Evolutionary conservation across 1,284 basidiomycete species (phyloP).

Genomic region (Blastosporella zonata): DNA sequence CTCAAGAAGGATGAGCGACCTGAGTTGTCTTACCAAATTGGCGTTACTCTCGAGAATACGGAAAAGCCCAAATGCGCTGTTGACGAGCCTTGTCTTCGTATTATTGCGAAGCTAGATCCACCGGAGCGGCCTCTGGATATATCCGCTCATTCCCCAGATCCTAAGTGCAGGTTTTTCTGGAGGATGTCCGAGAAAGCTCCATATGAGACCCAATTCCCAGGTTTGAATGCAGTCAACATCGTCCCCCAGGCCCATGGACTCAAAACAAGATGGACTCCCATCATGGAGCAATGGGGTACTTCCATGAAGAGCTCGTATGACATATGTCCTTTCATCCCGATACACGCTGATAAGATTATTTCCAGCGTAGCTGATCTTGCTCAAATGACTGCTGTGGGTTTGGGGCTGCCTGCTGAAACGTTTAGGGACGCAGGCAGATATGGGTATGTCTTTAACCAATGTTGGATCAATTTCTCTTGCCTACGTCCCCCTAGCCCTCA

Average conservation of each 20-base stretch:
- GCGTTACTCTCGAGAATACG: slow-evolving; percentile 89
- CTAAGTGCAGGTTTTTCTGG: slow-evolving; percentile 93
- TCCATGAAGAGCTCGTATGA: slow-evolving; percentile 83
- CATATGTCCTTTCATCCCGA: background rate
- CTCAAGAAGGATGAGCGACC: slow-evolving; percentile 78
- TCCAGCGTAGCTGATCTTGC: slow-evolving; percentile 74
- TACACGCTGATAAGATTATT: background rate
- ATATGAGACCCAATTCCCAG: slow-evolving; percentile 74
- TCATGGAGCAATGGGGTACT: slow-evolving; percentile 80
- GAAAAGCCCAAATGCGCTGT: slow-evolving; percentile 88
- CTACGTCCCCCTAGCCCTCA: slow-evolving; percentile 58
- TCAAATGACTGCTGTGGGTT: slow-evolving; percentile 79
- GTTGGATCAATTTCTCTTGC: background rate
- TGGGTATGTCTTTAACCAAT: slow-evolving; percentile 48
- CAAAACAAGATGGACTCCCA: slow-evolving; percentile 57
- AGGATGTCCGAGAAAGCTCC: slow-evolving; percentile 78
- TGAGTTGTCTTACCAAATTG: slow-evolving; percentile 76
- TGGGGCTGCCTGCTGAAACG: slow-evolving; percentile 64
- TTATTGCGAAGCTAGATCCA: slow-evolving; percentile 72
- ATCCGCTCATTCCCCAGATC: slow-evolving; percentile 75
- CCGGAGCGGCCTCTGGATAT: slow-evolving; percentile 82
- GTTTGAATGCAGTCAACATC: slow-evolving; percentile 77
- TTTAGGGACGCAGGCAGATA: slow-evolving; percentile 80
- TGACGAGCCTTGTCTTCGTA: slow-evolving; percentile 67
- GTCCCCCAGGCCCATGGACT: slow-evolving; percentile 61